Base-by-base conservation (phyloP, 2,329 filamentous ascomycete genomes). In the Neonectria coccinea region DNA sequence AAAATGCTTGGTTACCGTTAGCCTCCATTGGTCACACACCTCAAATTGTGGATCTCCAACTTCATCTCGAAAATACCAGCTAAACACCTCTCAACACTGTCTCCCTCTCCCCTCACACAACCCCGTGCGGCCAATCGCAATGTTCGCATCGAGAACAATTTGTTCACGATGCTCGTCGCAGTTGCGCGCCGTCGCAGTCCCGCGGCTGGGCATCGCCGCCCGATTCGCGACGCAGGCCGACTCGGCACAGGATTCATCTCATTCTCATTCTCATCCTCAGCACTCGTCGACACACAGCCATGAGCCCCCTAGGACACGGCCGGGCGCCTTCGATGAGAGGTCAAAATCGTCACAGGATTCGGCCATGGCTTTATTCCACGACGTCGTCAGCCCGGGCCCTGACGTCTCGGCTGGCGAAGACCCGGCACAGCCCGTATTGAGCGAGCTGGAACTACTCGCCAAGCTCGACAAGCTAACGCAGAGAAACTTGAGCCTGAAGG, bases 151-250 rank as follows among this genome's bases (percentile, higher is more conserved):
- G 59, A 72, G 78, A 59, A 71, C 73, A 39, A 69, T 75, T 62
- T 81, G 79, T 70, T 74, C 73, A 66, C 76, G 74, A 70, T 81
- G 79, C 67, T 73, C 74, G 48, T 71, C 73, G 20, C 74, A 74
- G 36, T 53, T 77, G 53, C 73, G 73, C 33, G 56, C 65, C 18
- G 59, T 61, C 20, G 58, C 70, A 11, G 59, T 59, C 16, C 68
- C 64, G 62, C 56, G 66, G 39, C 60, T 73, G 45, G 72, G 68
- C 51, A 59, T 62, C 8, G 59, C 56, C 36, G 71, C 70, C 25
- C 65, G 68, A 56, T 76, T 73, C 59, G 70, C 74, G 18, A 74
- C 75, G 27, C 41, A 69, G 51, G 65, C 68, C 27, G 62, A 72
- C 31, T 11, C 9, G 27, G 59, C 63, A 16, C 53, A 62, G 10